Evolutionary conservation across 2,329 filamentous ascomycete genomes (phyloP), one percentile per base, ranked within the genome.

Genomic region (Neofusicoccum sp.): DNA sequence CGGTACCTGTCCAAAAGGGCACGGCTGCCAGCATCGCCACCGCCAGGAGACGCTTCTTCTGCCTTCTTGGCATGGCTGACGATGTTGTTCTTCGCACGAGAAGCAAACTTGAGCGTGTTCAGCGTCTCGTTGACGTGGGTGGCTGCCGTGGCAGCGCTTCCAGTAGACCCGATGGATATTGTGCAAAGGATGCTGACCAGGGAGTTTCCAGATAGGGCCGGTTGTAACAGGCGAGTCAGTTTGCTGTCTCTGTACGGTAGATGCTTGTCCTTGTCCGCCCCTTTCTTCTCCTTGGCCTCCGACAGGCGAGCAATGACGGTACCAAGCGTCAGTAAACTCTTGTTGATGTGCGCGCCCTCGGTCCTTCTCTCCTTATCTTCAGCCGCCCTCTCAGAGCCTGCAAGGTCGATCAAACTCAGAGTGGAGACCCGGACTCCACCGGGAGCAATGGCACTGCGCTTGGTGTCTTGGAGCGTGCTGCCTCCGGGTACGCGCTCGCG

Each of bases 331-430:
- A 99, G 86, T 72, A 99, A 80, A 76, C 93, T 97, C 80, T 98
- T 98, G 82, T 99, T 99, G 79, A 99, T 99, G 74, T 99, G 95
- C 11, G 94, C 94, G 66, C 95, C 95, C 78, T 99, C 95, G 14
- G 92, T 92, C 49, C 95, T 86, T 60, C 95, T 87, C 79, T 98
- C 95, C 75, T 98, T 99, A 61, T 89, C 91, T 71, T 98, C 95
- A 3, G 95, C 95, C 44, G 95, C 95, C 77, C 94, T 92, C 75
- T 99, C 95, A 0, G 95, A 98, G 43, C 95, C 95, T 61, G 95
- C 95, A 69, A 99, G 81, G 84, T 99, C 95, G 67, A 99, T 99
- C 73, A 99, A 79, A 74, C 93, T 97, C 63, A 99, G 79, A 0
- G 95, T 98, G 14, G 94, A 98, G 4, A 99, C 95, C 56, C 95